Base-by-base conservation (phyloP, 176 grass and related monocot species). In the Musa itinerans region DNA sequence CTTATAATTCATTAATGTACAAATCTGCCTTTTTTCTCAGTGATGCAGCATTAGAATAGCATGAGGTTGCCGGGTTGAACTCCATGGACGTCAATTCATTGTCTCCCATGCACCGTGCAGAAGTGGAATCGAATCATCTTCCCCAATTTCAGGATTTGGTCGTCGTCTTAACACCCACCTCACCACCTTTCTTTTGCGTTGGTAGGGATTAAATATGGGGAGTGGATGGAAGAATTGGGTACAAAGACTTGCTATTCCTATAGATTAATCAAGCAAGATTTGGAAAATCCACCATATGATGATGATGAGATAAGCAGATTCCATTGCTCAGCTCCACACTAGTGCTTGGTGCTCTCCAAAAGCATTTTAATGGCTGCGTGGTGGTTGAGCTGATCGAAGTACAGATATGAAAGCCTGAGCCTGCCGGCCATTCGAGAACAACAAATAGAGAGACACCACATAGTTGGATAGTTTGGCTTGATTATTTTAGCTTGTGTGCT, bases 81-180 rank as follows among this genome's bases (percentile, higher is more conserved):
- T 23, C 54, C 77, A 73, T 52, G 52, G 54, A 68, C 63, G 86
- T 92, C 87, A 86, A 49, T 92, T 90, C 73, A 52, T 80, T 92
- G 89, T 86, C 87, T 84, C 87, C 87, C 82, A 57, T 55, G 76
- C 19, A 79, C 69, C 62, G 72, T 78, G 81, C 81, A 78, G 80
- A 83, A 81, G 86, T 86, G 87, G 89, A 71, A 61, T 43, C 83
- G 57, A 74, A 86, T 89, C 52, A 58, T 85, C 65, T 34, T 78
- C 89, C 92, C 75, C 71, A 75, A 87, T 87, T 92, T 83, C 83
- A 88, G 92, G 89, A 86, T 81, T 90, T 73, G 88, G 92, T 81
- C 89, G 92, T 81, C 89, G 71, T 85, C 80, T 81, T 88, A 86
- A 82, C 79, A 34, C 83, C n/a, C 81, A 89, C 87, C 79, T 87